These are phyloP conservation scores for Rhizomucor pusillus DNA, from an alignment of 371 early-diverging fungal species.

Conservation along the genomic window DNA sequence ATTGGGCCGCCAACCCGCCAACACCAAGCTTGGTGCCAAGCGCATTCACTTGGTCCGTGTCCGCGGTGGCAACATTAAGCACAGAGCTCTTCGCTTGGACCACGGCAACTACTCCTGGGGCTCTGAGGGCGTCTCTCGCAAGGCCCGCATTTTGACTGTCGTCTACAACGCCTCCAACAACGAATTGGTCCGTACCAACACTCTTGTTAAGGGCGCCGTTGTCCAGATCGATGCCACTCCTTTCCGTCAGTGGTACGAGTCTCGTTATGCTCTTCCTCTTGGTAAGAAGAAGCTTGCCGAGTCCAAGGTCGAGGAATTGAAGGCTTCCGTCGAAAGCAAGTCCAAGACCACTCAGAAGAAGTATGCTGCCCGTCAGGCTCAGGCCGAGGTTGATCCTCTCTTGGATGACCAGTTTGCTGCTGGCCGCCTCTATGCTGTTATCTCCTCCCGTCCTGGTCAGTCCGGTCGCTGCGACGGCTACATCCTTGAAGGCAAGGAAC, in stretches of 20 bases:
- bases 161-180: conserved; percentile 99
- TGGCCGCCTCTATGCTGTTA: conserved; percentile 94
- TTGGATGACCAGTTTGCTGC: conserved; percentile 95
- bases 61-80: conserved; percentile 99
- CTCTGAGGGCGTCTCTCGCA: conserved; percentile 92
- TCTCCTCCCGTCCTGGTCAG: conserved; percentile 99
- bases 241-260: conserved; percentile 98
- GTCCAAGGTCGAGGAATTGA: conserved; percentile 21
- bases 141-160: conserved; percentile 96
- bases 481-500: conserved; percentile 99
- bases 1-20: conserved; percentile 96
- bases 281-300: conserved; percentile 86
- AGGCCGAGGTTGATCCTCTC: conserved; percentile 83
- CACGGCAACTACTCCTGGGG: conserved; percentile 98
- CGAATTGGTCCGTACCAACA: conserved; percentile 99
- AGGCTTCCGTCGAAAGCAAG: conserved; percentile 31
- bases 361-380: conserved; percentile 79
- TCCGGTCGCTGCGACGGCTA: conserved; percentile 98
- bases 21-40: conserved; percentile 96
- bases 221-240: conserved; percentile 99
- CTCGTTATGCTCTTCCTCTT: conserved; percentile 88
- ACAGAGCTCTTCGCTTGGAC: conserved; percentile 98
- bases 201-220: conserved; percentile 98
- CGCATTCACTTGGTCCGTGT: conserved; percentile 92
- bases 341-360: conserved; percentile 92